These are phyloP conservation scores for Escovopsis sp. DNA, from an alignment of 2,329 filamentous ascomycete species.

Conservation along the genomic window DNA sequence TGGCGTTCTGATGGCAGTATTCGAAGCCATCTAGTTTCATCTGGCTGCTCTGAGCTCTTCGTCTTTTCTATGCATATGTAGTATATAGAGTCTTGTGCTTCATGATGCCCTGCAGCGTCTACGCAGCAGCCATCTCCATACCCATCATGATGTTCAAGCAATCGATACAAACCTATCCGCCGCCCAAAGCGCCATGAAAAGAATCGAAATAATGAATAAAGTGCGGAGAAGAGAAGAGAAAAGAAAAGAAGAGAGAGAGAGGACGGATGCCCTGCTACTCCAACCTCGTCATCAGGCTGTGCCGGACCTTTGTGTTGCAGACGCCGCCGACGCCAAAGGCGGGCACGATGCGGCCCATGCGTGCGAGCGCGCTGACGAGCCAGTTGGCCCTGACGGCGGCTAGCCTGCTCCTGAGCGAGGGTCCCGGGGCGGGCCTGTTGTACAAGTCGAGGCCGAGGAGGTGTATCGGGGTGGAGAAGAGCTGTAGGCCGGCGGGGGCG, in stretches of 20 bases:
- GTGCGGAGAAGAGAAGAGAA: background rate
- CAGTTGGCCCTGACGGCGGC: conserved; percentile 59
- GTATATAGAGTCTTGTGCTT: too few relatives aligned
- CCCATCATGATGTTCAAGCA: too few relatives aligned
- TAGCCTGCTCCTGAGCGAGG: conserved; percentile 45
- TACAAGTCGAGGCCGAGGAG: conserved; percentile 76
- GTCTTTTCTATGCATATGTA: too few relatives aligned
- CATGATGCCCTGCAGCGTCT: too few relatives aligned
- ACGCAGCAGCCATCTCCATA: too few relatives aligned
- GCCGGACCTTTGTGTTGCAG: conserved; percentile 61
- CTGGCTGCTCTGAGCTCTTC: too few relatives aligned
- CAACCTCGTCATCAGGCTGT: conserved; percentile 48
- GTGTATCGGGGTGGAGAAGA: conserved; percentile 71
- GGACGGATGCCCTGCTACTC: conserved; percentile 14
- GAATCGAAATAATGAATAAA: background rate
- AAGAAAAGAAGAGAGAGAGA: background rate
- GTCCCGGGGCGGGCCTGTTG: conserved; percentile 40
- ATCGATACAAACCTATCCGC: conserved; percentile 6
- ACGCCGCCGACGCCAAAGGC: conserved; percentile 83
- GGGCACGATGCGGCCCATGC: conserved; percentile 74
- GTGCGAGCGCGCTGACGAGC: conserved; percentile 54
- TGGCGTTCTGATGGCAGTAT: too few relatives aligned
- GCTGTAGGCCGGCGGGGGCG: conserved; percentile 64
- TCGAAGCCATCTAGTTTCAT: too few relatives aligned
- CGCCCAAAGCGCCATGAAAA: conserved; percentile 10